Base-by-base conservation (phyloP, 225 moss, liverwort and hornwort genomes). In the Asterella californica region DNA sequence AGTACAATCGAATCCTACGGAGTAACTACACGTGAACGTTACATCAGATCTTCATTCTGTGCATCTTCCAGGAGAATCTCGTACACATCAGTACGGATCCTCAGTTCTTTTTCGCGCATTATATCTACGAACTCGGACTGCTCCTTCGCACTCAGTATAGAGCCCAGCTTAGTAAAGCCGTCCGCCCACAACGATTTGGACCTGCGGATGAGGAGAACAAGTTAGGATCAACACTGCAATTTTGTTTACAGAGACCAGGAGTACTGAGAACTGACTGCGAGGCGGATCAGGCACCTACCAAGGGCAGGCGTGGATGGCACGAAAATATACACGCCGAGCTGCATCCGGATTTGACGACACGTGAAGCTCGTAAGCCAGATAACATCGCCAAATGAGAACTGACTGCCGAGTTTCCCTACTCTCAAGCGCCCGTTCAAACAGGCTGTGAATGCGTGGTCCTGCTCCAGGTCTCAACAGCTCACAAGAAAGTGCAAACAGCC, bases 301-400 rank as follows among this genome's bases (percentile, higher is more conserved):
- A 62, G 97, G 97, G 81, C 97, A 99, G 29, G 97, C 97, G 84
- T 99, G 97, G 84, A 99, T 99, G 65, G 97, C 95, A 89, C 97
- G 97, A 73, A 95, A 95, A 88, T 93, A 99, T 77, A 99, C 86
- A 53, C 97, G 91, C 55, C 97, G 93, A 46, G 95, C 90, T 78
- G 88, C 92, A 78, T 95, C 95, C 5, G 83, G 62, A 81, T 91
- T 90, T 42, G 67, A 86, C 76, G 92, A 85, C 38, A 95, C 85
- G 48, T 90, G 77, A 78, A 81, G 87, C 74, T 99, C 97, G 84
- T 95, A 93, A 46, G 95, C 93, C 80, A 99, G 84, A 76, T 99
- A 99, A 57, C 90, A 85, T 61, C 97, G 90, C 97, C 97, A 99
- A 47, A 93, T 80, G 38, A 99, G 61, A 85, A 99, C 93, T n/a